These are phyloP conservation scores for Chlorella sp. DNA, from an alignment of 139 green algal genomes.

Conservation along the genomic window DNA sequence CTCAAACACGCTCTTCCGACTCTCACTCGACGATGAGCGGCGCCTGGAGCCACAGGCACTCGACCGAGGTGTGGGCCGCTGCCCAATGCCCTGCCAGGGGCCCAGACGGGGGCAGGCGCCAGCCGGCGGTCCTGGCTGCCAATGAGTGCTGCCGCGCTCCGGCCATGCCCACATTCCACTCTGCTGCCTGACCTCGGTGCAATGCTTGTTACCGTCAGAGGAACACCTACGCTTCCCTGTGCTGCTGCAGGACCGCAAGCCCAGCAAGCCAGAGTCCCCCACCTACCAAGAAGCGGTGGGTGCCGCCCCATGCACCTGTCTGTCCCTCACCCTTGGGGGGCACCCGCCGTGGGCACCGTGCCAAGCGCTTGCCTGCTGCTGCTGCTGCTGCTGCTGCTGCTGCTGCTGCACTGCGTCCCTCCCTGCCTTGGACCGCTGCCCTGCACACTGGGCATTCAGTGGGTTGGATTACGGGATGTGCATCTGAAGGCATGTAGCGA, in stretches of 20 bases:
- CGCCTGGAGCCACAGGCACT: constrained; percentile 4
- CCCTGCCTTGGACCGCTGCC: neutral
- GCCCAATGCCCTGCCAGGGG: neutral
- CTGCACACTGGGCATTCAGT: neutral
- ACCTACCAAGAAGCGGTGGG: constrained; percentile 23
- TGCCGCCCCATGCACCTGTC: neutral
- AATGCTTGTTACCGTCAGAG: neutral
- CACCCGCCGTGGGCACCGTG: too few relatives aligned
- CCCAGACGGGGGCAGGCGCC: neutral
- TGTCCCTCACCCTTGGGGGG: too few relatives aligned
- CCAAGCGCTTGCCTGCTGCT: too few relatives aligned
- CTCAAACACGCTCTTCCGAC: neutral
- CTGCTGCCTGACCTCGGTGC: neutral
- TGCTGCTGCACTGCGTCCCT: neutral
- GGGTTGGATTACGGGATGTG: too few relatives aligned
- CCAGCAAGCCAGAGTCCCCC: neutral
- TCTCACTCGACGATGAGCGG: constrained; percentile 5
- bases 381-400: too few relatives aligned
- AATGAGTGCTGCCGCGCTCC: neutral
- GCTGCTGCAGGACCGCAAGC: neutral
- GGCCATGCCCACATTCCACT: neutral
- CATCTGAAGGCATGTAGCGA: too few relatives aligned
- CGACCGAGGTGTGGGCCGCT: neutral
- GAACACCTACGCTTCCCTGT: neutral
- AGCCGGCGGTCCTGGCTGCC: neutral